Percentiles rank a stretch among this genome's conserved stretches.
Conservation (phyloP, 768 basidiomycete species). For the Termitomyces eurrhizus region DNA sequence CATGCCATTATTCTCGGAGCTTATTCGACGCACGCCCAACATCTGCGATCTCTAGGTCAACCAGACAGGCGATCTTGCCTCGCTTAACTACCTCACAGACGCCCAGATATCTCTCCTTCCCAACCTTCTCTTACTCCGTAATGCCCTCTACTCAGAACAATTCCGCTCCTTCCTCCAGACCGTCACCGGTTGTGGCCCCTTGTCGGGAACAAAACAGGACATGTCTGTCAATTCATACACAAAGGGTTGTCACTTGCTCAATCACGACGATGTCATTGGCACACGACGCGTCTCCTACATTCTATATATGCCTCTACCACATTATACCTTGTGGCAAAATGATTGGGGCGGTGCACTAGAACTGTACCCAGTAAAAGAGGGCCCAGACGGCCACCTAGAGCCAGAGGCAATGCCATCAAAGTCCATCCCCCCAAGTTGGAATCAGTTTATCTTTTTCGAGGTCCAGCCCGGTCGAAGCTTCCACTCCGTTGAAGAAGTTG, state of each 20-base stretch:
- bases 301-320: constrained; percentile 87
- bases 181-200: constrained; percentile 89
- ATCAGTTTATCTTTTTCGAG: constrained; percentile 83
- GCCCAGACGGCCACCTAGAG: constrained; percentile 62
- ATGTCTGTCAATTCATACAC: constrained; percentile 93
- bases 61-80: constrained; percentile 96
- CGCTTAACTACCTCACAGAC: constrained; percentile 80
- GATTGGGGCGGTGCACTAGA: constrained; percentile 95
- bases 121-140: constrained; percentile 74
- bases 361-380: constrained; percentile 72
- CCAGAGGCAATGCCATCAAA: constrained; percentile 64
- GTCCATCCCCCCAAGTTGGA: constrained; percentile 77
- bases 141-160: constrained; percentile 82
- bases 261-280: constrained; percentile 98
- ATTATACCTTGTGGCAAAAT: constrained; percentile 72
- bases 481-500: constrained; percentile 95
- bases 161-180: constrained; percentile 82
- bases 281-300: constrained; percentile 93
- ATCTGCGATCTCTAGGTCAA: constrained; percentile 58
- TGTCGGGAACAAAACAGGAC: constrained; percentile 90
- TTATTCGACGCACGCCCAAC: constrained; percentile 7
- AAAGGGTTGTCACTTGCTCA: constrained; percentile 88
- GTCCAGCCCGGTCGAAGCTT: constrained; percentile 96
- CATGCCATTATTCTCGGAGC: constrained; percentile 3
- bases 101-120: constrained; percentile 78